phyloP scores from a whole-genome alignment of 129 eudicot genomes.

The Daucus carota region DH1_v3.0 NC_030385.2:36030501-36031000 shows the following conservation, averaged over 20 bases:
- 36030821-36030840: not conserved
- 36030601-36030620: not conserved
- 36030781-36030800: too few species aligned
- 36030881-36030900: constrained; percentile 86
- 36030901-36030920: constrained; percentile 75
- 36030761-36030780: too few species aligned
- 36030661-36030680: not conserved
- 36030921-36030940: not conserved
- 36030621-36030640: not conserved
- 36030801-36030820: too few species aligned
- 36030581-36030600: not conserved
- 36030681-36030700: not conserved
- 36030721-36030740: not conserved
- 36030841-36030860: not conserved
- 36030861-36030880: constrained; percentile 55
- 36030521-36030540: not conserved
- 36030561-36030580: not conserved
- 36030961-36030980: not conserved
- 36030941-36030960: not conserved
- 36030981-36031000: not conserved
- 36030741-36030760: too few species aligned
- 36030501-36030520: not conserved
- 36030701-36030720: not conserved
- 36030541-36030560: not conserved
- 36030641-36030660: not conserved